A percentile compares a stretch with the other conserved stretches of the same genome.
Evolutionary conservation across 2,329 filamentous ascomycete genomes (phyloP).

Genomic region (Oidium heveae): DNA sequence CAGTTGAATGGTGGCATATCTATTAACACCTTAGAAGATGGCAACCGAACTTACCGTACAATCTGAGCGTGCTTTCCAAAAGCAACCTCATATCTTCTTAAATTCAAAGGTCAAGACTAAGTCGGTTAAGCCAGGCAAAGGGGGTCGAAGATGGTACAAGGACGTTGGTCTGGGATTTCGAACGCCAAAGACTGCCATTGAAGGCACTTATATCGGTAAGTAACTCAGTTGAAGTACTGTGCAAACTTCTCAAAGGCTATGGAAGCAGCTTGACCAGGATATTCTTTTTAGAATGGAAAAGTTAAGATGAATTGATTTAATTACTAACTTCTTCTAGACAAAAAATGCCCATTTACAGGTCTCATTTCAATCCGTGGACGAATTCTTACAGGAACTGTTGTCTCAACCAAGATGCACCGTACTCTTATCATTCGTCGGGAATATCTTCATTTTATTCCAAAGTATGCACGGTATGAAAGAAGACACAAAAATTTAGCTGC

Average conservation of each 20-base stretch:
- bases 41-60: constrained; percentile 98
- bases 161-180: constrained; percentile 98
- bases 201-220: constrained; percentile 97
- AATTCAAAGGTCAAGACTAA: constrained; percentile 85
- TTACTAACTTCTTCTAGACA: constrained; percentile 37
- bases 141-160: constrained; percentile 92
- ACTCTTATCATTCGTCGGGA: constrained; percentile 98
- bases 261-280: no score
- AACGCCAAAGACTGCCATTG: constrained; percentile 95
- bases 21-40: constrained; percentile 25
- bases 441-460: constrained; percentile 99
- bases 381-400: constrained; percentile 97
- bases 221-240: constrained; percentile 12
- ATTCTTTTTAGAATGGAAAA: not conserved
- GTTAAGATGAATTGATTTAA: not conserved
- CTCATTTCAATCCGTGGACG: constrained; percentile 98
- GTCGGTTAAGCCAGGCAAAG: constrained; percentile 70
- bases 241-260: not conserved
- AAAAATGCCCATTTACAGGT: constrained; percentile 99
- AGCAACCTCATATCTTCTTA: constrained; percentile 99
- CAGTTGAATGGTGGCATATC: no score
- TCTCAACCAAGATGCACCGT: constrained; percentile 99
- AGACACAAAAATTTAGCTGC: constrained; percentile 99
- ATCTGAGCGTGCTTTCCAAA: constrained; percentile 99
- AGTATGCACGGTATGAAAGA: constrained; percentile 99